Percentiles rank a stretch among this genome's conserved stretches.
phyloP scores from a whole-genome alignment of 2,329 filamentous ascomycete genomes.

The Phaeosphaeria sp. region DNA sequence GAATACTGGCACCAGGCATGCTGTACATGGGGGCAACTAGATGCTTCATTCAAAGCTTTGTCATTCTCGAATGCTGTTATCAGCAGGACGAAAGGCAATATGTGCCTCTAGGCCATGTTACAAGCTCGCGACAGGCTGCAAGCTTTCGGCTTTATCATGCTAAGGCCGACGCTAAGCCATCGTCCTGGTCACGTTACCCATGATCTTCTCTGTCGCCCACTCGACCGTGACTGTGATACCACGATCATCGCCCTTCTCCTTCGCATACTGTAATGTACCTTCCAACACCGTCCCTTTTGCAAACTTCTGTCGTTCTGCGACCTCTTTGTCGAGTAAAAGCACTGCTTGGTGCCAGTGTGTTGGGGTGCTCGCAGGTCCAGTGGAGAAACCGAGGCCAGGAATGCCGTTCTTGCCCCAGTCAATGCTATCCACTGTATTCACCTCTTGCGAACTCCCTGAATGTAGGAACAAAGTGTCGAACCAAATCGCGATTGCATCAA shows the following conservation, averaged over 20 bases:
- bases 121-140: not conserved
- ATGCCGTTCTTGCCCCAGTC: slow-evolving; percentile 64
- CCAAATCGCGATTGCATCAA: slow-evolving; percentile 93
- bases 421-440: slow-evolving; percentile 59
- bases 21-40: no score
- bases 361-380: slow-evolving; percentile 74
- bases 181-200: slow-evolving; percentile 39
- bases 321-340: slow-evolving; percentile 69
- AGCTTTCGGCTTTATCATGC: not conserved
- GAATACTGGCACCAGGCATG: not conserved
- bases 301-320: slow-evolving; percentile 48
- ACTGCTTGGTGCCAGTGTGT: slow-evolving; percentile 94
- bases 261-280: slow-evolving; percentile 74
- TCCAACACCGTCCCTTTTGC: slow-evolving; percentile 68
- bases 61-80: no score
- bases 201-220: slow-evolving; percentile 45
- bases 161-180: slow-evolving; percentile 25
- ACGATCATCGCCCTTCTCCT: slow-evolving; percentile 57
- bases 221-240: slow-evolving; percentile 49
- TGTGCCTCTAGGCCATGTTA: not conserved
- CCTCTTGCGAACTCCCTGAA: slow-evolving; percentile 44
- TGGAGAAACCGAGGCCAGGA: slow-evolving; percentile 81
- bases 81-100: not conserved
- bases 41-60: no score
- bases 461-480: slow-evolving; percentile 92